These are phyloP conservation scores for Backusella luteola DNA, from an alignment of 192 early-diverging fungal genomes.

Conservation along the genomic window DNA sequence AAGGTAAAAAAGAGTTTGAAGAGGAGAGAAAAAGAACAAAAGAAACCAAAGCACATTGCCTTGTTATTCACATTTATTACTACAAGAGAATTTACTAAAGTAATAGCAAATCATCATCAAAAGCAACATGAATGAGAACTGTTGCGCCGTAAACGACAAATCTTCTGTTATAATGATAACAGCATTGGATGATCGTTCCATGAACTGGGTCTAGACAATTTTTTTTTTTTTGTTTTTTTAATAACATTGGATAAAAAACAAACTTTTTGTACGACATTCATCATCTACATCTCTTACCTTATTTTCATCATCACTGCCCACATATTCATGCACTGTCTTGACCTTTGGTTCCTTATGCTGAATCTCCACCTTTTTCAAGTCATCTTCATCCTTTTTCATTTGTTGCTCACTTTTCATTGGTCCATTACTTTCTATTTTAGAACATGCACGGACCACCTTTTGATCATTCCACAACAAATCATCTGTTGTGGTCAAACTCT, in stretches of 20 bases:
- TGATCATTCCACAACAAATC: neutral
- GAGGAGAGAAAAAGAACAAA: conserved; percentile 1
- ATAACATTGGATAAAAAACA: neutral
- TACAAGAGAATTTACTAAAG: conserved; percentile 33
- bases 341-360: neutral
- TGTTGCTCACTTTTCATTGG: neutral
- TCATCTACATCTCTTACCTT: neutral
- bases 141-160: conserved; percentile 29
- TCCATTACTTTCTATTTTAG: neutral
- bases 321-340: neutral
- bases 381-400: neutral
- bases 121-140: conserved; percentile 25
- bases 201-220: neutral
- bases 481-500: neutral
- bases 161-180: conserved; percentile 34
- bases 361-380: neutral
- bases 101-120: conserved; percentile 34
- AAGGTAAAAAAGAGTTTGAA: neutral
- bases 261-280: neutral
- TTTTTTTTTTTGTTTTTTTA: neutral
- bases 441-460: neutral
- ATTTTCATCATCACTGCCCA: neutral
- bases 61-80: neutral
- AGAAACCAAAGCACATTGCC: neutral
- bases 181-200: neutral